Evolutionary conservation across 1,284 basidiomycete species (phyloP), one percentile per base, ranked within the genome.

Genomic region (Ceraceosorus guamensis): DNA sequence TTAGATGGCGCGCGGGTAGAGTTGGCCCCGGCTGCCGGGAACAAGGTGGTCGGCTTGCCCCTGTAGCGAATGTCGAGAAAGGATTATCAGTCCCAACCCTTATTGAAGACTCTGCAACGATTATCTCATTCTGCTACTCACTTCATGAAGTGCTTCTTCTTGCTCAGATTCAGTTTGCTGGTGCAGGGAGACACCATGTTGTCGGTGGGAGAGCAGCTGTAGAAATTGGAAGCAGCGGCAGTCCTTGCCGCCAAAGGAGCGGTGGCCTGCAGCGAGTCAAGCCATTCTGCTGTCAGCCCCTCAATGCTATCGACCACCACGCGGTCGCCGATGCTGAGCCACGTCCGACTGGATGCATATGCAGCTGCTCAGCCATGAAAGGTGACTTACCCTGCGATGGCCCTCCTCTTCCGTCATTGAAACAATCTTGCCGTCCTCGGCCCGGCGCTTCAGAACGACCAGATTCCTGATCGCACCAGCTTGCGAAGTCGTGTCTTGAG

Each of bases 101-200:
- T 4, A 41, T 4, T n/a, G 33, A 18, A 2, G 41, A 31, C 43
- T 49, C n/a, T 34, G 34, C 14, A 24, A 54, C 2, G 24, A 30
- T n/a, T n/a, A 10, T 13, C 37, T 14, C 1, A n/a, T 11, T 18
- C 10, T 48, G n/a, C 3, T 7, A 59, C 57, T 49, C 32, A 59
- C 62, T 75, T 75, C 34, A 61, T 55, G 59, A 65, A 60, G 57
- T 76, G 72, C 59, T 73, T 71, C 47, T 64, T 61, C 67, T 76
- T 76, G 43, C 63, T 63, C 33, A 75, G 54, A 56, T 75, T 75
- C 46, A 76, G 65, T 57, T 76, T 76, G 44, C 71, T 71, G 7
- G 71, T 73, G 56, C 70, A 71, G 0, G 73, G 73, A 32, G 71
- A 73, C 52, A 76, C 45, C 63, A 75, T 71, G 18, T 64, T 68